Evolutionary conservation across 225 moss, liverwort and hornwort species (phyloP), one percentile per base, ranked within the genome.

Genomic region (Takakia lepidozioides): DNA sequence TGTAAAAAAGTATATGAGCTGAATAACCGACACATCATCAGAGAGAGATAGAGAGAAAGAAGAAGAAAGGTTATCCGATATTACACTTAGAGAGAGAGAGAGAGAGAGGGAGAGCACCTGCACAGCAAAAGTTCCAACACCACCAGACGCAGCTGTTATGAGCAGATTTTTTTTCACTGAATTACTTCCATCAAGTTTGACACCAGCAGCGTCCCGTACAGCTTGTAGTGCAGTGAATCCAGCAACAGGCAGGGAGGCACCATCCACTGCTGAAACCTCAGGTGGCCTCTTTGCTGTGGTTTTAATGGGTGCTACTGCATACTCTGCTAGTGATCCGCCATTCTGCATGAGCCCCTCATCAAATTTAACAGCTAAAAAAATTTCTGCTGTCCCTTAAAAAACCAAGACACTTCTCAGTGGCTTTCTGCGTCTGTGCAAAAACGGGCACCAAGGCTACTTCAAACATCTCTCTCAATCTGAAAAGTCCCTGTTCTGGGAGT

Each of bases 261-360:
- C 84, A 15, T 84, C 73, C 6, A 56, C 24, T 11, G 83, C 78
- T 6, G 78, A 60, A 7, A 86, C 60, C 40, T 61, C 72, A 10
- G 56, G 5, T 0, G 83, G 81, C 38, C 80, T 67, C 16, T 45
- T 39, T 2, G 65, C 59, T 1, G 77, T 49, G 10, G 43, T 47
- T n/a, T 70, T 54, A 21, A 66, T 43, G 10, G 13, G 26, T 11
- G 72, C 68, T 8, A 90, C 36, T 23, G 77, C 78, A 37, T 81
- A 90, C 62, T 86, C 74, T 15, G 86, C 90, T 6, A 78, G 35
- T 2, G 58, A 55, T 2, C 83, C 86, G 30, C 86, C 83, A 11
- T 21, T 57, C 83, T 82, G 57, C 41, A 0, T 24, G 9, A 11
- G 34, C 20, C 29, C 0, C 29, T 1, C 11, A 50, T 8, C 27